These are phyloP conservation scores for Alopecurus myosuroides DNA, from an alignment of 176 grass and related monocot species.

Conservation along the genomic window DNA sequence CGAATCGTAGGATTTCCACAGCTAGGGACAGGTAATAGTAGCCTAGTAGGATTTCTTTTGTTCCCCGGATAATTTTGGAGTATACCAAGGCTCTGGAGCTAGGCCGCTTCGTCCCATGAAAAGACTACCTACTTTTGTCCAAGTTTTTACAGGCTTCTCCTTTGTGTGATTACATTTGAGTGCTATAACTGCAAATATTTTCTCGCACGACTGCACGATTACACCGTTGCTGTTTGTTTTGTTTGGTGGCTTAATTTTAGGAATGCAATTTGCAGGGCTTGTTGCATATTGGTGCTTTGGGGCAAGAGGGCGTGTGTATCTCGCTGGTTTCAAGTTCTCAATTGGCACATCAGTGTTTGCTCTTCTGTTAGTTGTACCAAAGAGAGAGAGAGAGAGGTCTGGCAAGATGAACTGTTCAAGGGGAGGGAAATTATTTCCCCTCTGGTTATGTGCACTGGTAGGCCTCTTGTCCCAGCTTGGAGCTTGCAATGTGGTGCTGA, in stretches of 20 bases:
- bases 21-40: not conserved
- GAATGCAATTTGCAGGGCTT: constrained; percentile 9
- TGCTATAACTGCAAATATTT: not conserved
- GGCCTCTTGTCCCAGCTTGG: constrained; percentile 40
- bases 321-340: not conserved
- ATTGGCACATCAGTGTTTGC: not conserved
- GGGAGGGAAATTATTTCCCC: constrained; percentile 10
- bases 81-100: not conserved
- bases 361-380: not conserved
- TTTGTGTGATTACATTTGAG: not conserved
- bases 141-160: not conserved
- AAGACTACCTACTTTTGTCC: not conserved
- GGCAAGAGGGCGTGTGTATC: not conserved
- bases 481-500: constrained; percentile 51
- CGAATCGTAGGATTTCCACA: not conserved
- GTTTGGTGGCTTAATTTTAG: not conserved
- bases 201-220: not conserved
- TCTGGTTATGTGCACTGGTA: constrained; percentile 22
- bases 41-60: not conserved
- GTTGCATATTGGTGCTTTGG: constrained; percentile 6
- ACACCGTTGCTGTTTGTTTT: not conserved
- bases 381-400: not conserved
- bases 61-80: not conserved
- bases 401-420: constrained; percentile 6
- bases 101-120: not conserved